Evolutionary conservation across 352 stramenopile genomes (phyloP).

Genomic region (Globisporangium cederbergense): DNA sequence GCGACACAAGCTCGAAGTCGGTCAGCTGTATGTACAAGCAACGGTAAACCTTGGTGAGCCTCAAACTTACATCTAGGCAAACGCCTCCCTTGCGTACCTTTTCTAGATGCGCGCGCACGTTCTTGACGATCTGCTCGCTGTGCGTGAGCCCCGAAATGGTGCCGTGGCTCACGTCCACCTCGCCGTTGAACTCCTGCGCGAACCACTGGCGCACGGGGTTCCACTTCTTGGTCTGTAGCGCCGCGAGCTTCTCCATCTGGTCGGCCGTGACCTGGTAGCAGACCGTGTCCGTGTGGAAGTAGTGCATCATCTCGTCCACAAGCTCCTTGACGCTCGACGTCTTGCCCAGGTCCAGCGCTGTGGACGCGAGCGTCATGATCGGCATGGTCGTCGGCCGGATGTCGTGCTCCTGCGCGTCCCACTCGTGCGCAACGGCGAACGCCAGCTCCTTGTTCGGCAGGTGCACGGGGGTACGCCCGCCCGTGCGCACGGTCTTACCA

Average conservation of each 20-base stretch:
- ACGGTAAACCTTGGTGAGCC: no score
- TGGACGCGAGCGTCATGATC: conserved; percentile 85
- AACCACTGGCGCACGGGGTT: conserved; percentile 84
- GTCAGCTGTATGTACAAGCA: conserved; percentile 31
- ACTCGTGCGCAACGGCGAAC: conserved; percentile 75
- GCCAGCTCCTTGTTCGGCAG: conserved; percentile 69
- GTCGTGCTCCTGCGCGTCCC: conserved; percentile 71
- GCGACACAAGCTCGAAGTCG: conserved; percentile 72
- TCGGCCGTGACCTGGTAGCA: conserved; percentile 83
- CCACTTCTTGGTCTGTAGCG: conserved; percentile 85
- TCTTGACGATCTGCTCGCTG: conserved; percentile 53
- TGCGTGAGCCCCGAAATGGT: conserved; percentile 67
- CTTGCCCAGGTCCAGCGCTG: conserved; percentile 61
- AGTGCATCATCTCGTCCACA: conserved; percentile 83
- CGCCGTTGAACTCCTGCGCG: conserved; percentile 56
- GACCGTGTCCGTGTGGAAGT: conserved; percentile 86
- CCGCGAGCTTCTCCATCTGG: conserved; percentile 79
- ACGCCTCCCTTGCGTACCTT: conserved; percentile 27
- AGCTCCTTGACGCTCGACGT: conserved; percentile 55
- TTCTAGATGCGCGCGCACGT: conserved; percentile 60
- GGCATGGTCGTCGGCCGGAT: conserved; percentile 84
- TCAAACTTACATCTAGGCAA: not conserved
- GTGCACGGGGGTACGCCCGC: conserved; percentile 47
- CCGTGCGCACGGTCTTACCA: conserved; percentile 81
- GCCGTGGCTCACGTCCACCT: conserved; percentile 81